phyloP scores from a whole-genome alignment of 495 filamentous ascomycete species.

The Hypoxylon cercidicola region DNA sequence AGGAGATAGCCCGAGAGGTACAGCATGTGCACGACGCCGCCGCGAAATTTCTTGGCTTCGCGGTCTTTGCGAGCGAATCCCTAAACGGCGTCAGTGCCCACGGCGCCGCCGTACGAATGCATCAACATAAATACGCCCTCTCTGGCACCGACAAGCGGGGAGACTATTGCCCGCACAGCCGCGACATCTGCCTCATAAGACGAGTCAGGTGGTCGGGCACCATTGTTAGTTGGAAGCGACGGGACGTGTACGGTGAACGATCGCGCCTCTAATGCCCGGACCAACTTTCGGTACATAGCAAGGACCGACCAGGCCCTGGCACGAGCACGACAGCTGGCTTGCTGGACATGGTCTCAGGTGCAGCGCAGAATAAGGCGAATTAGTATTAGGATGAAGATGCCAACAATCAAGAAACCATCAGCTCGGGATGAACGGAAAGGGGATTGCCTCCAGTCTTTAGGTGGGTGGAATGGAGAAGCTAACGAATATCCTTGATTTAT shows the following conservation, averaged over 20 bases:
- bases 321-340: neutral
- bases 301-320: neutral
- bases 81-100: neutral
- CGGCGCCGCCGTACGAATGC: neutral
- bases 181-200: slow-evolving; percentile 1
- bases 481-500: too few relatives aligned
- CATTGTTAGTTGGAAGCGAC: neutral
- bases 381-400: too few relatives aligned
- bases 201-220: neutral
- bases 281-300: neutral
- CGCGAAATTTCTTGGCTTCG: neutral
- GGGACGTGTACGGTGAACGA: neutral
- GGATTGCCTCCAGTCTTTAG: too few relatives aligned
- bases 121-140: neutral
- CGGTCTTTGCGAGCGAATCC: neutral
- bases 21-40: neutral
- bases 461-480: too few relatives aligned
- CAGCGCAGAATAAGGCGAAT: too few relatives aligned
- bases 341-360: too few relatives aligned
- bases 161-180: neutral
- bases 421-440: too few relatives aligned
- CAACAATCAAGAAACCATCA: too few relatives aligned
- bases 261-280: neutral
- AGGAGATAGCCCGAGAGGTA: neutral
- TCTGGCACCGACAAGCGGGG: neutral